Percentiles rank a stretch among this genome's conserved stretches.
Conservation (phyloP, 331 rosid species). For the Quercus lobata region DNA sequence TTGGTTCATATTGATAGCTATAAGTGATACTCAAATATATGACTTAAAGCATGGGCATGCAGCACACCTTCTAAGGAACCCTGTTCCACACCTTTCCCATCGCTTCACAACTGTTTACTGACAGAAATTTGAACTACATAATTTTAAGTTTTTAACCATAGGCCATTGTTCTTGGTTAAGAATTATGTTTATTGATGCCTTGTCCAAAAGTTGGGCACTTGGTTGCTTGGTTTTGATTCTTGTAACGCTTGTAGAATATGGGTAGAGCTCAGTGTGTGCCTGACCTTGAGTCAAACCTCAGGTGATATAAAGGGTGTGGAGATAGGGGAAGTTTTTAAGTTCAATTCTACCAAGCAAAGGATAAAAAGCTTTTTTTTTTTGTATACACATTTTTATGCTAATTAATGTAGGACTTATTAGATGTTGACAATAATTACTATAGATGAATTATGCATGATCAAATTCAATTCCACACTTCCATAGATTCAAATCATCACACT, state of each 20-base stretch:
- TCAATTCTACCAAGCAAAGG: neutral
- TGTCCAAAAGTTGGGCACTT: neutral
- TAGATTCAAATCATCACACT: neutral
- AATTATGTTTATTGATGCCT: neutral
- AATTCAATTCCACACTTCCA: neutral
- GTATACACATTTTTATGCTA: neutral
- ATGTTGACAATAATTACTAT: neutral
- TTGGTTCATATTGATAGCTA: conserved; percentile 7
- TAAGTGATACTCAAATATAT: conserved; percentile 1
- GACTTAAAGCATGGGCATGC: conserved; percentile 9
- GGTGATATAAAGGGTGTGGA: neutral
- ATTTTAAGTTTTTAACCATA: conserved; percentile 18
- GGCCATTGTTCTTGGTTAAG: conserved; percentile 5
- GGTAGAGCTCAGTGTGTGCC: conserved; percentile 1
- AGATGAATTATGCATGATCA: neutral
- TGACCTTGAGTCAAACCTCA: neutral
- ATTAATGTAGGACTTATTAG: neutral
- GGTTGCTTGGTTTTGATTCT: neutral
- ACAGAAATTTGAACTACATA: conserved; percentile 17
- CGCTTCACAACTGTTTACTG: neutral
- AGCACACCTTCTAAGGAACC: conserved; percentile 10
- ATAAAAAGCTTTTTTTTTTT: neutral
- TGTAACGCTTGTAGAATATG: conserved; percentile 1
- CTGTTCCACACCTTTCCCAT: conserved; percentile 1
- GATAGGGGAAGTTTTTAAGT: neutral